Conservation (phyloP, 2,329 filamentous ascomycete genomes). For the Pseudogymnoascus sp. region DNA sequence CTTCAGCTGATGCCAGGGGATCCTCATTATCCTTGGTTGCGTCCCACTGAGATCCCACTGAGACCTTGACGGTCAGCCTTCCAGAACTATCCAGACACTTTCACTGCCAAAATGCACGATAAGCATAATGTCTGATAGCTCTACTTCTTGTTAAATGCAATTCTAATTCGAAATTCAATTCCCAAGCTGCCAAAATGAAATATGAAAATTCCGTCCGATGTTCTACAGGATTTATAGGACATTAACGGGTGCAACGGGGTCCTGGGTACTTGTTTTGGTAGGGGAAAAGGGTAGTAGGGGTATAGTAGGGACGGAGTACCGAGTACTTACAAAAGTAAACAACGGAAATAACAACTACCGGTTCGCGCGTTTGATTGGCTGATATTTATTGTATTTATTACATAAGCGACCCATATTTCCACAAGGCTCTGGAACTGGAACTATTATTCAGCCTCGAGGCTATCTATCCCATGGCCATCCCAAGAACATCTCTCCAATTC, state of each 20-base stretch:
- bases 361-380: background rate
- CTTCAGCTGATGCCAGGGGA: background rate
- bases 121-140: background rate
- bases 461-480: background rate
- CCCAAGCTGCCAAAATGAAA: background rate
- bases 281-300: background rate
- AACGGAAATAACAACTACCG: constrained; percentile 7
- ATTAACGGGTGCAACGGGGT: background rate
- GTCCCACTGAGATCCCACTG: background rate
- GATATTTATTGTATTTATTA: background rate
- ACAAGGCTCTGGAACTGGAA: constrained; percentile 6
- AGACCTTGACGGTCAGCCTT: background rate
- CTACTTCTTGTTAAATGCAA: too few relatives aligned
- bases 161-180: background rate
- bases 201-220: background rate
- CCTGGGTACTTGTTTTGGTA: background rate
- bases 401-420: background rate
- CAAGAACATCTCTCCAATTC: constrained; percentile 2
- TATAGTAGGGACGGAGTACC: background rate
- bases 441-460: constrained; percentile 6
- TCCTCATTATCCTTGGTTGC: background rate
- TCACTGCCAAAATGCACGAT: too few relatives aligned
- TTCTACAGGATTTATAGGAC: background rate
- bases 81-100: background rate
- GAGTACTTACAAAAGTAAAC: background rate